phyloP scores from a whole-genome alignment of 805 yeast species.

The Wickerhamiella parazyma region DNA sequence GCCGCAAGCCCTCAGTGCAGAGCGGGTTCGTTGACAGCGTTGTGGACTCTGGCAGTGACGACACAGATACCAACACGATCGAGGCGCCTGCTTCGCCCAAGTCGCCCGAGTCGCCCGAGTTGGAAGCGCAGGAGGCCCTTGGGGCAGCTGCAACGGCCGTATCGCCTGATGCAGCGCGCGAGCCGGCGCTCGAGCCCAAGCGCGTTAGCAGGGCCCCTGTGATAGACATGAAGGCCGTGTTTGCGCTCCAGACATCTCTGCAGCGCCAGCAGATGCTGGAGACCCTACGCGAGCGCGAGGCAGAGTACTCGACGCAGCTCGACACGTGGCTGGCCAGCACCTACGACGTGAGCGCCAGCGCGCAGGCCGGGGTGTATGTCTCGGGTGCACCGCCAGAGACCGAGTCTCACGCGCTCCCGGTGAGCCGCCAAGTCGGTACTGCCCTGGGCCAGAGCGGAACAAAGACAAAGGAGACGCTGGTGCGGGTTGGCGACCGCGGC shows the following conservation, averaged over 20 bases:
- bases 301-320: constrained; percentile 25
- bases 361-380: constrained; percentile 15
- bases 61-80: not conserved
- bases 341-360: constrained; percentile 8
- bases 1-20: not conserved
- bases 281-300: constrained; percentile 22
- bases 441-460: constrained; percentile 16
- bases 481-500: constrained; percentile 24
- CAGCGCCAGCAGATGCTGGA: constrained; percentile 22
- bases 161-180: too few species aligned
- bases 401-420: constrained; percentile 17
- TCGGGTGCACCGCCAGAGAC: constrained; percentile 23
- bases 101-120: not conserved
- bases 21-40: constrained; percentile 5
- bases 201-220: constrained; percentile 23
- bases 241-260: constrained; percentile 19
- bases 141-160: too few species aligned
- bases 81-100: not conserved
- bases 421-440: constrained; percentile 20
- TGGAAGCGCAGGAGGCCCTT: not conserved
- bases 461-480: constrained; percentile 21
- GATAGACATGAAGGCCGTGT: constrained; percentile 24
- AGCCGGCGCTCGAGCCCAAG: not conserved
- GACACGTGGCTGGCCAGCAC: constrained; percentile 23
- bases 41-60: not conserved